Conservation (phyloP, 1,284 basidiomycete species). For the Moniliophthora roreri region DNA sequence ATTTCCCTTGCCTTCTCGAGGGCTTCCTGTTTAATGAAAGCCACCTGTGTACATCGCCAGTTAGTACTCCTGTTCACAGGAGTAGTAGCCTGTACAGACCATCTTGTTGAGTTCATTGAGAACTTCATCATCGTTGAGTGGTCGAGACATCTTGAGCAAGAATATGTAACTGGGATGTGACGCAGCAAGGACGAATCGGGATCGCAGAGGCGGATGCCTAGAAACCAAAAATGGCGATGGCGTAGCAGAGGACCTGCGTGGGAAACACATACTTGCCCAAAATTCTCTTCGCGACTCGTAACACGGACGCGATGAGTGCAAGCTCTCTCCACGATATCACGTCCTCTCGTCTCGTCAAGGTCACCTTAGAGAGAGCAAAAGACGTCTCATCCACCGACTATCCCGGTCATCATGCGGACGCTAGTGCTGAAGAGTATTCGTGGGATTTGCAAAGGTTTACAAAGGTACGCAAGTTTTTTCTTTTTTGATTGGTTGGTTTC, state of each 20-base stretch:
- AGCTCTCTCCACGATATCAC: slow-evolving; percentile 13
- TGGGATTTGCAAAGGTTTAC: slow-evolving; percentile 82
- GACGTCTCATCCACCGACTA: slow-evolving; percentile 86
- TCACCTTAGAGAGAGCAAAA: slow-evolving; percentile 70
- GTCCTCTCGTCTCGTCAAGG: slow-evolving; percentile 39
- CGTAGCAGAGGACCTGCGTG: no score
- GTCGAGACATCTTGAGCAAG: slow-evolving; percentile 51
- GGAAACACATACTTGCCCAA: no score
- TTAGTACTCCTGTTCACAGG: not conserved
- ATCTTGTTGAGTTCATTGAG: slow-evolving; percentile 99
- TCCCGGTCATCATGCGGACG: slow-evolving; percentile 76
- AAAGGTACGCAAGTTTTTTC: slow-evolving; percentile 50
- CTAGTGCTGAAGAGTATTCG: slow-evolving; percentile 68
- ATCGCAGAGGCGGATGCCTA: no score
- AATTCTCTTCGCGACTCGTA: no score
- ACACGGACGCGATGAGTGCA: no score
- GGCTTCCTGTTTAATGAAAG: slow-evolving; percentile 97
- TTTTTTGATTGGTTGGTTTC: slow-evolving; percentile 1
- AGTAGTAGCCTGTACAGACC: slow-evolving; percentile 47
- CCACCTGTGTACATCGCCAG: slow-evolving; percentile 56
- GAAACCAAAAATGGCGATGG: no score
- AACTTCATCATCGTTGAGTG: slow-evolving; percentile 96
- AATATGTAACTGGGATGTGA: no score
- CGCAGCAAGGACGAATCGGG: no score
- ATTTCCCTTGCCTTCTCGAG: slow-evolving; percentile 97